A percentile compares a stretch with the other conserved stretches of the same genome.
Conservation (phyloP, 306 rosid genomes). For the Sindora glabra region DNA sequence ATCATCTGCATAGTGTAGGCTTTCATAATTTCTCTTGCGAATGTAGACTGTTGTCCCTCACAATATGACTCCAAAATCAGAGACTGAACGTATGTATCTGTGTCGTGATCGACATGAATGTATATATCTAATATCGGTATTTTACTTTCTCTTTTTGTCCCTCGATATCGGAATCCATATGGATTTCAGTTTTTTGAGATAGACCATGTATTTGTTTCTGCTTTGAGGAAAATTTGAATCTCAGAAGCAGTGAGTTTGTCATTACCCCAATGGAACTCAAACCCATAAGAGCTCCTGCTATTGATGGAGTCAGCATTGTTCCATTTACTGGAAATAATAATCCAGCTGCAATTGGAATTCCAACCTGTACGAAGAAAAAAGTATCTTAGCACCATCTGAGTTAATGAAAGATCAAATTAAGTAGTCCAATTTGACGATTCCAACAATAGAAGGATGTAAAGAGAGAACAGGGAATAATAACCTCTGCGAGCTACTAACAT, state of each 20-base stretch:
- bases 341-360: conserved; percentile 96
- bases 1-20: too few species aligned
- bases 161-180: conserved; percentile 18
- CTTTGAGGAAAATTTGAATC: conserved; percentile 55
- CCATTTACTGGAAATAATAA: conserved; percentile 77
- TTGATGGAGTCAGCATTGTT: conserved; percentile 82
- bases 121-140: conserved; percentile 18
- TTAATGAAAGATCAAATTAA: neutral
- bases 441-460: neutral
- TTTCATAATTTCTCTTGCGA: too few species aligned
- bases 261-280: conserved; percentile 84
- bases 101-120: too few species aligned
- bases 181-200: conserved; percentile 16
- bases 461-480: neutral
- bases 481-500: too few species aligned
- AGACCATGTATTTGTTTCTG: conserved; percentile 35
- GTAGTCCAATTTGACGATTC: neutral
- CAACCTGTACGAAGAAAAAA: conserved; percentile 51
- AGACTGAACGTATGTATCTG: too few species aligned
- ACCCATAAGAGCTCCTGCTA: conserved; percentile 97
- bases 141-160: conserved; percentile 23
- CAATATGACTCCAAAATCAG: too few species aligned
- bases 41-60: too few species aligned
- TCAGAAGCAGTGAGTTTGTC: conserved; percentile 74
- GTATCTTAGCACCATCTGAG: conserved; percentile 5